Percentiles rank a stretch among this genome's conserved stretches.
These are phyloP conservation scores for Streptanthus diversifolius DNA, from an alignment of 345 rosid genomes.

Conservation along the genomic window DNA sequence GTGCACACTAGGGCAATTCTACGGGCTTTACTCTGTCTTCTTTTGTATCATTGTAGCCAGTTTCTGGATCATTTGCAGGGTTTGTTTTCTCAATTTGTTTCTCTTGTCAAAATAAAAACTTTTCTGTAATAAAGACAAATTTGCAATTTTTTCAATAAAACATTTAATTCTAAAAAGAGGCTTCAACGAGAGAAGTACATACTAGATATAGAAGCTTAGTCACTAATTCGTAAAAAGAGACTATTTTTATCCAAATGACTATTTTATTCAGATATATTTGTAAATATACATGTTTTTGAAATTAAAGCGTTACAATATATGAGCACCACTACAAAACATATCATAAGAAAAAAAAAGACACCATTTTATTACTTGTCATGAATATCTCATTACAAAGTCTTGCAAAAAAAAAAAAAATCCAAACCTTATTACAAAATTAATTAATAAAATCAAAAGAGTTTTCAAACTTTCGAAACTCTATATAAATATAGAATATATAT, in stretches of 20 bases:
- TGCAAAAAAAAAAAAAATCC: background rate
- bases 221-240: too few species aligned
- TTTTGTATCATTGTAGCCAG: constrained; percentile 41
- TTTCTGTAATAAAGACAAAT: too few species aligned
- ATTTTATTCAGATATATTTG: background rate
- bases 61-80: background rate
- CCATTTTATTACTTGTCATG: constrained; percentile 14
- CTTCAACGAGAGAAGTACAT: too few species aligned
- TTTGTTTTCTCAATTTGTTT: background rate
- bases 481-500: background rate
- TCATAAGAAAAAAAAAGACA: background rate
- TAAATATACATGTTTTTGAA: background rate
- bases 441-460: background rate
- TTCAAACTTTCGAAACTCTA: background rate
- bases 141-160: too few species aligned
- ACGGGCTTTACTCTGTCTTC: constrained; percentile 56
- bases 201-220: too few species aligned
- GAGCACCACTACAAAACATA: background rate
- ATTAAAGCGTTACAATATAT: background rate
- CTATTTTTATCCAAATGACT: too few species aligned
- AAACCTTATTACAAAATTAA: constrained; percentile 9
- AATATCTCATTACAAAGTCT: background rate
- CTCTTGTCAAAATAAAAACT: background rate
- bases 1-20: constrained; percentile 57
- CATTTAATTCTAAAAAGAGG: too few species aligned